These are phyloP conservation scores for Melaleuca quinquenervia DNA, from an alignment of 345 rosid species.

Conservation along the genomic window DNA sequence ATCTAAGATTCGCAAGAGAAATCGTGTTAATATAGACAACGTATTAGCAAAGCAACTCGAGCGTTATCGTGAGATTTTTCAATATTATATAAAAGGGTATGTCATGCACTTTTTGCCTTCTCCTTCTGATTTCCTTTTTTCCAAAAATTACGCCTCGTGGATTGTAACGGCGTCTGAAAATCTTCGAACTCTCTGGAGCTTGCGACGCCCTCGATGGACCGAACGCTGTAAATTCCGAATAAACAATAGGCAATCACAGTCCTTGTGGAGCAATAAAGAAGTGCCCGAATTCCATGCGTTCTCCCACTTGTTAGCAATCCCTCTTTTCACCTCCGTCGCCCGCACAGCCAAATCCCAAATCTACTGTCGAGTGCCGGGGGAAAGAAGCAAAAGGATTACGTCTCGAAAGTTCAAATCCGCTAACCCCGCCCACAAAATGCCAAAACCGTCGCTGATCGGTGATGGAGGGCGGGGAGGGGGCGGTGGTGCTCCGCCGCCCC, in stretches of 20 bases:
- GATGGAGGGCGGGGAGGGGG: not conserved
- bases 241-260: too few species aligned
- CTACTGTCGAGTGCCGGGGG: not conserved
- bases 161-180: not conserved
- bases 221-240: too few species aligned
- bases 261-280: too few species aligned
- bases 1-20: too few species aligned
- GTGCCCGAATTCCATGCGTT: too few species aligned
- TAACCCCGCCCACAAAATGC: not conserved
- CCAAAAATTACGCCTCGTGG: accelerated
- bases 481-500: not conserved
- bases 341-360: not conserved
- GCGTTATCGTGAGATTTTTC: not conserved
- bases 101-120: too few species aligned
- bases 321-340: not conserved
- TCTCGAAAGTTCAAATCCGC: not conserved
- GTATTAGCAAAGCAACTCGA: not conserved
- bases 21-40: too few species aligned
- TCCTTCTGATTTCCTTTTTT: accelerated
- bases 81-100: accelerated
- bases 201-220: too few species aligned
- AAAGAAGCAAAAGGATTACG: too few species aligned
- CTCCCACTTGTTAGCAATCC: not conserved
- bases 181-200: too few species aligned
- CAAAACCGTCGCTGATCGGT: conserved; percentile 1